phyloP scores from a whole-genome alignment of 495 filamentous ascomycete genomes.

The Glonium stellatum region DNA sequence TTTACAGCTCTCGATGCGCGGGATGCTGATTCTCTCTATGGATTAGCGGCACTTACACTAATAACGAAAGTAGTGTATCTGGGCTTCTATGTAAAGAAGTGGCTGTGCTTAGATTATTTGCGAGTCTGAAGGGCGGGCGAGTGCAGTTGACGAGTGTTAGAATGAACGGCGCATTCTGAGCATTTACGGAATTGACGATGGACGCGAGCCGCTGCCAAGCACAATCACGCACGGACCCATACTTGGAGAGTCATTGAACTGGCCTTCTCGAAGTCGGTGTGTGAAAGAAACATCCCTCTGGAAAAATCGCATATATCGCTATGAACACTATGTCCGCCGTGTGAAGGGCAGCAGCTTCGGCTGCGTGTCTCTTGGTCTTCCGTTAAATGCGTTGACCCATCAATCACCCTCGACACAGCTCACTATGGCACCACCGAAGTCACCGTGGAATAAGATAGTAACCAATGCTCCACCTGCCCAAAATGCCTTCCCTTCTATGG shows the following conservation, averaged over 20 bases:
- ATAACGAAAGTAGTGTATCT: not conserved
- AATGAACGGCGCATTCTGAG: not conserved
- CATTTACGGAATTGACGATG: no score
- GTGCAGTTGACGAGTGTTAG: not conserved
- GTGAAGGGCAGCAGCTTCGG: conserved; percentile 39
- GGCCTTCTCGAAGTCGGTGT: not conserved
- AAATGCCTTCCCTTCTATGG: conserved; percentile 8
- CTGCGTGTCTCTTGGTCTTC: conserved; percentile 34
- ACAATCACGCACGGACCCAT: not conserved
- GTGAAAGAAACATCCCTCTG: not conserved
- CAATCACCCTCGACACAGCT: conserved; percentile 23
- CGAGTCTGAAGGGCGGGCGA: not conserved
- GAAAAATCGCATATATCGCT: not conserved
- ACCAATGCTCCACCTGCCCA: conserved; percentile 12
- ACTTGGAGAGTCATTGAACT: not conserved
- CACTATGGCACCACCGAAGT: conserved; percentile 36
- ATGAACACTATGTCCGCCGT: conserved; percentile 24
- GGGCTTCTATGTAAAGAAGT: not conserved
- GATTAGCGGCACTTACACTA: not conserved
- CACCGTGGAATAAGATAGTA: conserved; percentile 29
- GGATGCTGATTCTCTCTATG: not conserved
- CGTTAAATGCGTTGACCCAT: conserved; percentile 19
- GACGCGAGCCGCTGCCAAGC: not conserved
- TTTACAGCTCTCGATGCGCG: conserved; percentile 11
- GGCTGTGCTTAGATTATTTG: not conserved